Evolutionary conservation across 2,329 filamentous ascomycete species (phyloP), one percentile per base, ranked within the genome.

Genomic region (Colletotrichum cordylinicola): DNA sequence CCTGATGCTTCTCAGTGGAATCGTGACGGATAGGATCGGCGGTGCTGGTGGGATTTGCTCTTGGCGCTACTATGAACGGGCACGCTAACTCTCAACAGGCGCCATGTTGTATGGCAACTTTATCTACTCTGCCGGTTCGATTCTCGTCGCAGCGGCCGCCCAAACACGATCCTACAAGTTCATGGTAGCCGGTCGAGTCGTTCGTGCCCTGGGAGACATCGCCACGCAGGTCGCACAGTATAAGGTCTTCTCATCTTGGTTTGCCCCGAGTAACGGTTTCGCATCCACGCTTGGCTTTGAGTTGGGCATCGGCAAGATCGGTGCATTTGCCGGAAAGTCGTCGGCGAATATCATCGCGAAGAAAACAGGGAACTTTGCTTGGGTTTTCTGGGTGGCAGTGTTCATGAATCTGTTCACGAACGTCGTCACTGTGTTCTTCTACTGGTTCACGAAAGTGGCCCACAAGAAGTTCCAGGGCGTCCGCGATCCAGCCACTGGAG

Each of bases 331-430:
- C 1, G 91, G 91, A 10, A 91, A 91, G 77, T 86, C 90, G 0
- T 90, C 90, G 0, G 90, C 91, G 4, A 93, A 93, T 62, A 84
- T 91, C 27, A 92, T 92, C 31, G 86, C 90, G 0, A 86, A 83
- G 77, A 88, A 88, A 12, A 90, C 89, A 0, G 90, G 90, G 0
- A 86, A 93, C 78, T 93, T 93, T 62, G 88, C 88, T 69, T 92
- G 91, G 90, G 89, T 90, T 0, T 93, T 89, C 79, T 93, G 91
- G 91, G 88, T 88, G 10, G 87, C 89, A 0, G 90, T 93, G 0
- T 90, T 91, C 79, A 92, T 93, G 89, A 92, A 93, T 74, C 73
- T 93, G 2, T 93, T 93, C 75, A 92, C 91, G 13, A 93, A 93
- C 69, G 79, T 87, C 1, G 85, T 87, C 1, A 92, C 90, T 0